phyloP scores from a whole-genome alignment of 2,329 filamentous ascomycete species.

The Curvularia verruculosa region DNA sequence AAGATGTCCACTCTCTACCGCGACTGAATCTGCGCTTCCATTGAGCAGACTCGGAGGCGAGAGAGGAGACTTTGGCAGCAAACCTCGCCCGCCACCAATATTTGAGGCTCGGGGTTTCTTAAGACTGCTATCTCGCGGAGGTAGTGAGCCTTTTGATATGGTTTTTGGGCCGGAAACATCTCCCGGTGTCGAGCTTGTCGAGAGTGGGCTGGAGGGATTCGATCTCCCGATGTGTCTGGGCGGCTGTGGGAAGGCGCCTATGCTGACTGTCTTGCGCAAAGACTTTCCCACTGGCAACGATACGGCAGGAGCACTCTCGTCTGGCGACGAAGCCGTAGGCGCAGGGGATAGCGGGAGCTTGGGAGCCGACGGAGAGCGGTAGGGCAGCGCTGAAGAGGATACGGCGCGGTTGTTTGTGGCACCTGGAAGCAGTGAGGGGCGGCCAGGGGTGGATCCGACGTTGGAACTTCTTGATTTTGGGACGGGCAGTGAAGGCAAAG shows the following conservation, averaged over 20 bases:
- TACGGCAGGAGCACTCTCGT: slow-evolving; percentile 47
- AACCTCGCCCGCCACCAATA: slow-evolving; percentile 38
- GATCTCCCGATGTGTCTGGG: slow-evolving; percentile 66
- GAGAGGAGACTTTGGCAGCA: slow-evolving; percentile 52
- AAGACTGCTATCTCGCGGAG: slow-evolving; percentile 45
- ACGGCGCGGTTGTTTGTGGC: slow-evolving; percentile 36
- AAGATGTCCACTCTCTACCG: slow-evolving; percentile 68
- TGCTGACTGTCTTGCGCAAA: slow-evolving; percentile 86
- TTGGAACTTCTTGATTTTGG: slow-evolving; percentile 70
- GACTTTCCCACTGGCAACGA: slow-evolving; percentile 62
- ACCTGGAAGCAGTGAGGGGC: slow-evolving; percentile 39
- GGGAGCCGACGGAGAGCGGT: slow-evolving; percentile 26
- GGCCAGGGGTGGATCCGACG: slow-evolving; percentile 33
- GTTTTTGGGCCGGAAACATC: slow-evolving; percentile 43
- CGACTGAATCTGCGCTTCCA: slow-evolving; percentile 77
- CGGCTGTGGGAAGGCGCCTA: slow-evolving; percentile 90
- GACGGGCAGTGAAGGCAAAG: slow-evolving; percentile 75
- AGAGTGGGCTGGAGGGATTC: slow-evolving; percentile 60
- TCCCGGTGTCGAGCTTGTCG: slow-evolving; percentile 54
- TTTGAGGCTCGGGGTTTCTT: slow-evolving; percentile 57
- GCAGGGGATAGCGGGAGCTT: slow-evolving; percentile 40
- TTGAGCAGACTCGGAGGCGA: slow-evolving; percentile 75
- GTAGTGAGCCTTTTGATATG: slow-evolving; percentile 35
- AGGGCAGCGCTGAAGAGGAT: slow-evolving; percentile 43
- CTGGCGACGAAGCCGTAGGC: slow-evolving; percentile 58